phyloP scores from a whole-genome alignment of 163 green algal genomes.

The Volvox carteri region DNA sequence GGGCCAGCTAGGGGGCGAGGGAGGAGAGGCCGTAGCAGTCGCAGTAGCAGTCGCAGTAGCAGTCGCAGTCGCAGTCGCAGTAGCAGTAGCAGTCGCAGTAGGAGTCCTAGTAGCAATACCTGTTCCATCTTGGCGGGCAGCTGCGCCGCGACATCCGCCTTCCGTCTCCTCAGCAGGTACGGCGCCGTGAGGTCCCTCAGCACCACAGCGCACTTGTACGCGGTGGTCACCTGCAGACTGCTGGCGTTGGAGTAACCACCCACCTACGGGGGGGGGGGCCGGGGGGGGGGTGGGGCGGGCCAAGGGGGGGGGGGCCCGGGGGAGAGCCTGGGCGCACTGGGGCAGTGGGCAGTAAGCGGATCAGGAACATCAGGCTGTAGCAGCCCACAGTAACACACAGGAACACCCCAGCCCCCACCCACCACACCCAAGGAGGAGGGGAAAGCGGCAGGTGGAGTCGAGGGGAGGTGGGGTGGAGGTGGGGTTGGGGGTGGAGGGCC shows the following conservation, averaged over 20 bases:
- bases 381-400: too few species aligned
- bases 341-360: too few species aligned
- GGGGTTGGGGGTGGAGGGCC: too few species aligned
- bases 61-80: constrained; percentile 73
- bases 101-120: constrained; percentile 59
- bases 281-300: neutral
- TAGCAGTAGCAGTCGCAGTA: neutral
- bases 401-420: too few species aligned
- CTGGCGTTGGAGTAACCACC: constrained; percentile 95
- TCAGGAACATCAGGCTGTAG: too few species aligned
- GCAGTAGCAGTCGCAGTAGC: neutral
- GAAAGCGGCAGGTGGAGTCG: too few species aligned
- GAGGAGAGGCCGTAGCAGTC: too few species aligned
- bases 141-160: constrained; percentile 90
- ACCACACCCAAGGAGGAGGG: too few species aligned
- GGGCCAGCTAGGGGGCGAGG: too few species aligned
- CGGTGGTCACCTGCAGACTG: constrained; percentile 88
- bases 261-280: constrained; percentile 66
- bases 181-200: constrained; percentile 96
- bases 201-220: constrained; percentile 95
- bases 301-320: neutral
- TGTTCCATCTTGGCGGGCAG: constrained; percentile 97
- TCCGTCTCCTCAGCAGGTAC: constrained; percentile 96
- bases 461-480: too few species aligned
- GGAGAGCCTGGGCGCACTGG: too few species aligned